Base-by-base conservation (phyloP, 495 filamentous ascomycete genomes). In the Podospora comata region DNA sequence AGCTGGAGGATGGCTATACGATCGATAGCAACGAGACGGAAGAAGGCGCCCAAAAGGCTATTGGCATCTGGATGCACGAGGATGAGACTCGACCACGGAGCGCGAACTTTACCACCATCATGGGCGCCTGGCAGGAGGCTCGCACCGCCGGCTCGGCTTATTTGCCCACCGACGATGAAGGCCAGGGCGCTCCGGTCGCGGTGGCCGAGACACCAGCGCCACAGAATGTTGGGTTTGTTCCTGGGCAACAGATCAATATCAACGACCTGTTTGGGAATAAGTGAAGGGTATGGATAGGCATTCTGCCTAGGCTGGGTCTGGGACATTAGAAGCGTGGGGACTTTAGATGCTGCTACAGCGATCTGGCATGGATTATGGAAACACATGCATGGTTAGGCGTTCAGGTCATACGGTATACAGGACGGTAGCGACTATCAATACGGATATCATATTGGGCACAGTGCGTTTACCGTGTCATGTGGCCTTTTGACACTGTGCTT, bases 51-150 rank as follows among this genome's bases (percentile, higher is more conserved):
- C 39, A 48, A 48, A 74, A 76, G 57, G 74, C 81, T 15, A 34
- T 84, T 55, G 81, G 82, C 5, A 62, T 84, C n/a, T 84, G 80
- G 80, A 78, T 82, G 4, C 80, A 84, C 61, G 77, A 79, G 65
- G 80, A 82, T 68, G 75, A 81, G 68, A 77, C 76, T 26, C 70
- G 76, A 56, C 82, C 83, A 23, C 76, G 76, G 19, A 73, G 72
- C n/a, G 72, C 74, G 9, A 73, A 79, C 65, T 72, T 71, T n/a
- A 69, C 72, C 11, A 73, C 80, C 30, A 80, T 83, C 27, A 64
- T 73, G 27, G 76, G 74, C 20, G 73, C 78, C 44, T 84, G 82
- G 82, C 64, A 75, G 39, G 74, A 79, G 65, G 71, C 7, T 67
- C 69, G 30, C 48, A 72, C 53, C 57, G 62, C 4, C 62, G 71